phyloP scores from a whole-genome alignment of 768 basidiomycete genomes.

The Naganishia onofrii region DNA sequence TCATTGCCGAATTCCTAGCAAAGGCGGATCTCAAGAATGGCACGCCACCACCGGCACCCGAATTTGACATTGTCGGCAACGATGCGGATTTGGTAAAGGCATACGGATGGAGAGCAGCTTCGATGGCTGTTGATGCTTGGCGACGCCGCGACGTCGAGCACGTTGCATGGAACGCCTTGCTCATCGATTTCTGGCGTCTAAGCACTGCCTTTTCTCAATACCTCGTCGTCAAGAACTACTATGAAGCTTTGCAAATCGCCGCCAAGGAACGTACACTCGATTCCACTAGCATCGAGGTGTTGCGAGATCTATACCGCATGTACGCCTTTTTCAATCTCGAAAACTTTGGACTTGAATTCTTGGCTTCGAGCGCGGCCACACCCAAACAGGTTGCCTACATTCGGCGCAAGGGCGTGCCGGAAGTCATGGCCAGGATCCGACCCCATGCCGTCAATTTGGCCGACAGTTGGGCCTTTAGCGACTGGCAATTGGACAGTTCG shows the following conservation, averaged over 20 bases:
- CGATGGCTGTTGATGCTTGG: slow-evolving; percentile 19
- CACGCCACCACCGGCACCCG: slow-evolving; percentile 5
- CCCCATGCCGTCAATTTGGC: slow-evolving; percentile 42
- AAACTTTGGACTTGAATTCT: slow-evolving; percentile 26
- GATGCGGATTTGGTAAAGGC: slow-evolving; percentile 33
- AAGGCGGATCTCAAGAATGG: slow-evolving; percentile 20
- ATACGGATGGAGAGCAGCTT: slow-evolving; percentile 28
- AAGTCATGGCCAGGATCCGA: slow-evolving; percentile 36
- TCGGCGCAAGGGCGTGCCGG: slow-evolving; percentile 13
- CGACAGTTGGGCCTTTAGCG: slow-evolving; percentile 37
- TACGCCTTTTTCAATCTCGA: slow-evolving; percentile 31
- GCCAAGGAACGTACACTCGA: slow-evolving; percentile 32
- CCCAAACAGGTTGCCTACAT: slow-evolving; percentile 17
- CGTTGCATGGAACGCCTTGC: slow-evolving; percentile 27
- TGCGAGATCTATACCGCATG: slow-evolving; percentile 37
- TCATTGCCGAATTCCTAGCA: slow-evolving; percentile 18
- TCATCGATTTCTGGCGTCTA: slow-evolving; percentile 22
- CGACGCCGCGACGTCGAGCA: slow-evolving; percentile 14
- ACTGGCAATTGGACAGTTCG: slow-evolving; percentile 35
- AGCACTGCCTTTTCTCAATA: slow-evolving; percentile 45
- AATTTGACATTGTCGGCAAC: slow-evolving; percentile 24
- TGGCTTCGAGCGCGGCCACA: slow-evolving; percentile 19
- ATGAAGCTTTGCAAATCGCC: slow-evolving; percentile 35
- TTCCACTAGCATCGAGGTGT: slow-evolving; percentile 34
- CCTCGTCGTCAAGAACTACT: slow-evolving; percentile 45